phyloP scores from a whole-genome alignment of 176 grass and related monocot species.

The Rhipidocladum racemiflorum region DNA sequence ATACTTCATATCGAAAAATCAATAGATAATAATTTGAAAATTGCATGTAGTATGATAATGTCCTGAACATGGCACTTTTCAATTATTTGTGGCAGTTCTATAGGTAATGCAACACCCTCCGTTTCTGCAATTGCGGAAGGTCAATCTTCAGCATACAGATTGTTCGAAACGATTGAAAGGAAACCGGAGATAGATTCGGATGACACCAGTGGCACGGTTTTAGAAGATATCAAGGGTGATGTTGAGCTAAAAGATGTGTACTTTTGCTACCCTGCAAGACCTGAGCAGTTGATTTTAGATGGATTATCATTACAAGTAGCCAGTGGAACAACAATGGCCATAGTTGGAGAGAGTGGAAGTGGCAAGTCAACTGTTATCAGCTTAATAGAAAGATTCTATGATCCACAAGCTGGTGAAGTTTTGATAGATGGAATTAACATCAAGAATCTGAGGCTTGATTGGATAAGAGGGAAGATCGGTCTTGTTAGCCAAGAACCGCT shows the following conservation, averaged over 20 bases:
- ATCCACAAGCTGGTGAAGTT: conserved; percentile 51
- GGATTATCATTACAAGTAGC: conserved; percentile 60
- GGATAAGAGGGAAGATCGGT: conserved; percentile 63
- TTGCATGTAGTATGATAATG: not conserved
- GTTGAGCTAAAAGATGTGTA: conserved; percentile 63
- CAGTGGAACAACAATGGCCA: conserved; percentile 67
- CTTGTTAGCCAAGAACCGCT: conserved; percentile 67
- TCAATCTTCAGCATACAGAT: conserved; percentile 69
- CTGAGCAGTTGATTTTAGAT: conserved; percentile 60
- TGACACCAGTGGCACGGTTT: conserved; percentile 41
- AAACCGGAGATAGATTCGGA: conserved; percentile 73
- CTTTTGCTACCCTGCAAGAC: conserved; percentile 73
- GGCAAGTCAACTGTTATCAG: conserved; percentile 87
- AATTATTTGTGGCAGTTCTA: conserved; percentile 50
- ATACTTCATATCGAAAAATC: not conserved
- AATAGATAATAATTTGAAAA: not conserved
- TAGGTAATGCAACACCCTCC: conserved; percentile 67
- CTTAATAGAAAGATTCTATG: conserved; percentile 55
- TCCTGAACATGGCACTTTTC: conserved; percentile 7
- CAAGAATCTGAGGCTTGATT: conserved; percentile 50
- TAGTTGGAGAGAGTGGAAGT: conserved; percentile 94
- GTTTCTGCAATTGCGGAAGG: conserved; percentile 58
- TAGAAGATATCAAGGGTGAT: conserved; percentile 64
- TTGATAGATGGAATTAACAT: conserved; percentile 61
- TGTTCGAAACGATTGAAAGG: conserved; percentile 69